Conservation (phyloP, 331 rosid genomes). For the Rhamnella rubrinervis region DNA sequence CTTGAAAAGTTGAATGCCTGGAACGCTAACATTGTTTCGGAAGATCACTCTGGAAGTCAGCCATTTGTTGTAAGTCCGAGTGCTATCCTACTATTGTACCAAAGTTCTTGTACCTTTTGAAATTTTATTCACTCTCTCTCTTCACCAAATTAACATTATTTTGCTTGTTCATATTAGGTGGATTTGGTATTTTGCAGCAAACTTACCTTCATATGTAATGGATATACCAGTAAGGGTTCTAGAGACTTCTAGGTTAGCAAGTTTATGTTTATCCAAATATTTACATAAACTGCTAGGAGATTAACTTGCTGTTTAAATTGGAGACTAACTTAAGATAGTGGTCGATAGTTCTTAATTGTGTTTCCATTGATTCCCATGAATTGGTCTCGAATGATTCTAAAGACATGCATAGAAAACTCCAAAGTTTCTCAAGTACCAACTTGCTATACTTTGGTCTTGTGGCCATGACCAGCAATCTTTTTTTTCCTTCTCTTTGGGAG, state of each 20-base stretch:
- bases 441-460: too few species aligned
- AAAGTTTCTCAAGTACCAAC: too few species aligned
- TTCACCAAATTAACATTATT: background rate
- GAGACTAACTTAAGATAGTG: background rate
- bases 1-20: conserved; percentile 67
- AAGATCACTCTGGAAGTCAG: conserved; percentile 70
- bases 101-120: background rate
- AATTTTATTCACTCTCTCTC: background rate
- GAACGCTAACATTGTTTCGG: conserved; percentile 61
- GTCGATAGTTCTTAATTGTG: background rate
- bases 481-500: too few species aligned
- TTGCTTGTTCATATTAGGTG: too few species aligned
- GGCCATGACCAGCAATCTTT: too few species aligned
- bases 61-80: conserved; percentile 55
- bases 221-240: too few species aligned
- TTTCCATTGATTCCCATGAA: background rate
- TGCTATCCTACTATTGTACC: background rate
- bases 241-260: too few species aligned
- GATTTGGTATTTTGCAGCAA: too few species aligned
- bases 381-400: background rate
- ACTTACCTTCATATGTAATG: too few species aligned
- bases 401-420: background rate
- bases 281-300: background rate
- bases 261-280: too few species aligned
- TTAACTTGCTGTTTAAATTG: background rate